Evolutionary conservation across 2,329 filamentous ascomycete genomes (phyloP), one percentile per base, ranked within the genome.

Genomic region (Cordyceps cicadae): DNA sequence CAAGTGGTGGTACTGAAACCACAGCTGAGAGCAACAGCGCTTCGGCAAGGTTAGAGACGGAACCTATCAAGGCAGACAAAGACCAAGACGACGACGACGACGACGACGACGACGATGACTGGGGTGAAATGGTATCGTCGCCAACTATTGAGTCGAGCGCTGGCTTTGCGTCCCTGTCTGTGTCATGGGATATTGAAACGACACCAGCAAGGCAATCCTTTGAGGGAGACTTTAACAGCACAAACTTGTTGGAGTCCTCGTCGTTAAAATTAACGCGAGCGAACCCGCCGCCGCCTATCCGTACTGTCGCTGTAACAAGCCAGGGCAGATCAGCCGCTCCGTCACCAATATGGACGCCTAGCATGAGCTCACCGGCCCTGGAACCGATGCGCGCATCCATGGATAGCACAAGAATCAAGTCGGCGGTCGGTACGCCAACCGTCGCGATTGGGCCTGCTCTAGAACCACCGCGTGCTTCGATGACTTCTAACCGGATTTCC

Each of bases 51-150:
- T 54, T 11, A 6, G 48, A 45, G 12, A 7, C 6, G 1, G 57
- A 50, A 43, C 19, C 54, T 21, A 5, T 3, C 8, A 8, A 58
- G 5, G n/a, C 15, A 19, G 64, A 65, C 52, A 67, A 66, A 0
- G 72, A 74, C 5, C 73, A 77, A 0, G 78, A 82, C 5, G 80
- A 83, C 2, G 81, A 83, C 5, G 80, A 83, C 2, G 81, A 83
- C 24, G 72, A 74, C 6, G 73, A 77, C 0, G 78, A 82, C 5
- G 80, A 83, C 2, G 81, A 83, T 50, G 82, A 85, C 43, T 85
- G 82, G 82, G 82, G 82, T 2, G 82, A 85, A 63, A 85, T 85
- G 82, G 74, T 85, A 39, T 69, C 72, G 3, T 73, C 71, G 4
- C 69, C 73, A 2, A 64, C 68, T 2, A 59, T 45, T 5, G 32